Evolutionary conservation across 2,329 filamentous ascomycete genomes (phyloP).

Genomic region (Orbilia blumenaviensis): DNA sequence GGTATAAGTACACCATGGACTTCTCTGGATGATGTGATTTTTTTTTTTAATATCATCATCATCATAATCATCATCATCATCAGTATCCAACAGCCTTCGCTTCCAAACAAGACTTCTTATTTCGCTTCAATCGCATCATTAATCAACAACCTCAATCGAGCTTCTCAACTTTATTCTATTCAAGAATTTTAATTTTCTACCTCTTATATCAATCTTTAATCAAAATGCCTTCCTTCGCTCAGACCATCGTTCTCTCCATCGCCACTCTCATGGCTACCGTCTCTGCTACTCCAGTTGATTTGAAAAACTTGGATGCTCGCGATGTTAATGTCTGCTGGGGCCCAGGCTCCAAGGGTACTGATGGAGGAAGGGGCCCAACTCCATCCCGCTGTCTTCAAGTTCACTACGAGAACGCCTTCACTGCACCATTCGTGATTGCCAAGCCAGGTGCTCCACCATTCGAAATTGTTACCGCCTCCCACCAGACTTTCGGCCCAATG

Average conservation of each 20-base stretch:
- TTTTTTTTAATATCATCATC: no score
- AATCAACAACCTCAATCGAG: not conserved
- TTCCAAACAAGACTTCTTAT: not conserved
- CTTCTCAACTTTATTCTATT: constrained; percentile 7
- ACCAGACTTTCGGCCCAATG: constrained; percentile 37
- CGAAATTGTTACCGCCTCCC: constrained; percentile 15
- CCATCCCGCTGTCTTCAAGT: constrained; percentile 15
- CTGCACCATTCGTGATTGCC: constrained; percentile 23
- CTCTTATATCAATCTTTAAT: not conserved
- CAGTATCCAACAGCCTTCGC: constrained; percentile 14
- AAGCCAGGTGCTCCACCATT: not conserved
- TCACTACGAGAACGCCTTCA: constrained; percentile 26
- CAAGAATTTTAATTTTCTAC: constrained; percentile 11
- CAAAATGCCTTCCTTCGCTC: constrained; percentile 47
- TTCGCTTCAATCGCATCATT: not conserved
- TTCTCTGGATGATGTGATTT: constrained; percentile 2
- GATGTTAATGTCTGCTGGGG: constrained; percentile 38
- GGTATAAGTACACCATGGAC: constrained; percentile 17
- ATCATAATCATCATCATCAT: constrained; percentile 25
- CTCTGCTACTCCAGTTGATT: constrained; percentile 21
- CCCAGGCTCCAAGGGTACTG: constrained; percentile 33
- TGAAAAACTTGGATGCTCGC: constrained; percentile 9
- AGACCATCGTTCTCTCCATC: constrained; percentile 22
- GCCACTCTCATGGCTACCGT: constrained; percentile 18
- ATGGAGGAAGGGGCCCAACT: not conserved